A percentile compares a stretch with the other conserved stretches of the same genome.
Conservation (phyloP, 2,329 filamentous ascomycete species). For the Penicillium nordicum region DNA sequence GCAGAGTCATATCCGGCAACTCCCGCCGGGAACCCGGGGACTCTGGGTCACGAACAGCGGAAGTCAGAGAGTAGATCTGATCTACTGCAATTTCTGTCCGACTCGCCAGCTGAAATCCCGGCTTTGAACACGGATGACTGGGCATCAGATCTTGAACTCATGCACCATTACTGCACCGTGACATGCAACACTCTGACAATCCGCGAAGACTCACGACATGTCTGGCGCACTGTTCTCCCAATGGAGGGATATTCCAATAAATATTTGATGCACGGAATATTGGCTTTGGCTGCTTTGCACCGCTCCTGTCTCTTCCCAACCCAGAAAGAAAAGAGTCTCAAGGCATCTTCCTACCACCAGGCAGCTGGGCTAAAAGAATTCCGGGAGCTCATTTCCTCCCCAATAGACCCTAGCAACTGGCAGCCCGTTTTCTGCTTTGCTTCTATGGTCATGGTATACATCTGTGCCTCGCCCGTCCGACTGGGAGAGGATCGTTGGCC, state of each 20-base stretch:
- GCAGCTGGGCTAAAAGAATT: slow-evolving; percentile 18
- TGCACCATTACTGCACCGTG: slow-evolving; percentile 42
- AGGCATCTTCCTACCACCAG: slow-evolving; percentile 18
- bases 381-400: slow-evolving; percentile 17
- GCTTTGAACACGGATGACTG: slow-evolving; percentile 13
- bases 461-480: slow-evolving; percentile 12
- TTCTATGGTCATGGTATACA: slow-evolving; percentile 15
- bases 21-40: not conserved
- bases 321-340: slow-evolving; percentile 14
- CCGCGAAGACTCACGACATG: slow-evolving; percentile 24
- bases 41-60: not conserved
- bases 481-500: slow-evolving; percentile 14
- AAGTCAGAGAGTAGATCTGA: slow-evolving; percentile 7
- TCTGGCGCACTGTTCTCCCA: slow-evolving; percentile 31
- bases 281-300: slow-evolving; percentile 33
- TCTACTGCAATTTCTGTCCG: slow-evolving; percentile 12
- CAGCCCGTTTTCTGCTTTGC: slow-evolving; percentile 22
- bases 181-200: slow-evolving; percentile 25
- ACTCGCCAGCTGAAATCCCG: not conserved
- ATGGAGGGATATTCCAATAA: slow-evolving; percentile 30
- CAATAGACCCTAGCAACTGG: slow-evolving; percentile 18
- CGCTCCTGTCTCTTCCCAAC: slow-evolving; percentile 13
- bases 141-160: slow-evolving; percentile 39
- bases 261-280: slow-evolving; percentile 32
- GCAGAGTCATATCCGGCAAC: slow-evolving; percentile 1